These are phyloP conservation scores for Blumeriella jaapii DNA, from an alignment of 2,329 filamentous ascomycete species.

Conservation along the genomic window DNA sequence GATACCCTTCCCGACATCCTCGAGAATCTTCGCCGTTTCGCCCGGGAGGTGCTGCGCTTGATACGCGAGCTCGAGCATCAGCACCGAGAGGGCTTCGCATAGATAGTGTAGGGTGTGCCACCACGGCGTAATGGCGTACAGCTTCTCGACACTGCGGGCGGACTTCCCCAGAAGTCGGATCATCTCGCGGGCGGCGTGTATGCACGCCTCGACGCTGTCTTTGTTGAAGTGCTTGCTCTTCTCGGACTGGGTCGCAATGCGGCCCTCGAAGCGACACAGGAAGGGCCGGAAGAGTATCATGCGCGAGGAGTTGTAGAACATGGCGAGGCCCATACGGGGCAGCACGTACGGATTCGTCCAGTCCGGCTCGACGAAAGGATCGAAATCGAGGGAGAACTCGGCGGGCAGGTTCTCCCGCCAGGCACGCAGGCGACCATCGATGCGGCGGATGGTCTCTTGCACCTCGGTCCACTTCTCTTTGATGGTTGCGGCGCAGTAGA, in stretches of 20 bases:
- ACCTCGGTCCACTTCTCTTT: constrained; percentile 19
- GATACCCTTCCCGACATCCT: constrained; percentile 20
- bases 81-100: constrained; percentile 20
- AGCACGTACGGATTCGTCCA: constrained; percentile 9
- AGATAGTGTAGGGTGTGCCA: constrained; percentile 21
- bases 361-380: constrained; percentile 10
- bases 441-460: constrained; percentile 14
- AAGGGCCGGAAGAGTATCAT: constrained; percentile 23
- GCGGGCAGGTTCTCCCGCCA: constrained; percentile 16
- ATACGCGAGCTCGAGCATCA: constrained; percentile 21
- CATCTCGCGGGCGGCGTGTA: constrained; percentile 17
- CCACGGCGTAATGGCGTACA: constrained; percentile 17
- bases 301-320: constrained; percentile 16
- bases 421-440: constrained; percentile 13
- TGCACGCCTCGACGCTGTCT: constrained; percentile 13
- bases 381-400: constrained; percentile 14
- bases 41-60: constrained; percentile 16
- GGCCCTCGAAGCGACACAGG: constrained; percentile 19
- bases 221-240: constrained; percentile 15
- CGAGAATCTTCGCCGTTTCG: constrained; percentile 15
- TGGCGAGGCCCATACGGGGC: constrained; percentile 14
- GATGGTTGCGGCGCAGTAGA: constrained; percentile 20
- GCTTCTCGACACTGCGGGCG: constrained; percentile 4
- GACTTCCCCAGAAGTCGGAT: constrained; percentile 13
- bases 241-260: constrained; percentile 11